Conservation (phyloP, 2,329 filamentous ascomycete species). For the Pyrenophora seminiperda region DNA sequence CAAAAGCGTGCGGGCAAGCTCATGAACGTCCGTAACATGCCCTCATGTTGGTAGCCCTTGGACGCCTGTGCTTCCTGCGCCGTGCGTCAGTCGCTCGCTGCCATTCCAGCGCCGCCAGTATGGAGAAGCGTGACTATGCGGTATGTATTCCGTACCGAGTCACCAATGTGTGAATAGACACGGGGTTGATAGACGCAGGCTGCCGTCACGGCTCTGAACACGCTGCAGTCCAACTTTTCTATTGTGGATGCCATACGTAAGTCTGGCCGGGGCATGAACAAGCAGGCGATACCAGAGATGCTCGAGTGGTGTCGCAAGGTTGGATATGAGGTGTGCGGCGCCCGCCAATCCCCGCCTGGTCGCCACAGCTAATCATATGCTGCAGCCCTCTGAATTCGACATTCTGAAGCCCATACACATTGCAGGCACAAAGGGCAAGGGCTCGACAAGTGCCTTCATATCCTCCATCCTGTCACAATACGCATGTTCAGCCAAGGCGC, state of each 20-base stretch:
- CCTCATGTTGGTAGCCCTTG: slow-evolving; percentile 39
- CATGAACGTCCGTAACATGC: slow-evolving; percentile 27
- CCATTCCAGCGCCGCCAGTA: slow-evolving; percentile 24
- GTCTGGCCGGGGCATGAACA: slow-evolving; percentile 74
- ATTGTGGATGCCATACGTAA: slow-evolving; percentile 78
- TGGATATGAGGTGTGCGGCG: slow-evolving; percentile 70
- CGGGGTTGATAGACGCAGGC: slow-evolving; percentile 53
- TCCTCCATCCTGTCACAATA: slow-evolving; percentile 77
- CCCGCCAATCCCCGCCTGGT: slow-evolving; percentile 8
- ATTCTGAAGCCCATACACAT: slow-evolving; percentile 74
- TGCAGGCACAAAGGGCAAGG: slow-evolving; percentile 93
- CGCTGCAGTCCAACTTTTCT: slow-evolving; percentile 78
- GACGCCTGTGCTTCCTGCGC: slow-evolving; percentile 24
- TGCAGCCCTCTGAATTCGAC: slow-evolving; percentile 65
- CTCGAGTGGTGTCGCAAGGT: slow-evolving; percentile 75
- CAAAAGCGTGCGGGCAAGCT: slow-evolving; percentile 18
- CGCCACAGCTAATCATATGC: slow-evolving; percentile 12
- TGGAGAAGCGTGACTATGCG: slow-evolving; percentile 45
- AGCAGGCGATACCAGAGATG: slow-evolving; percentile 80
- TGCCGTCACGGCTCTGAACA: slow-evolving; percentile 75
- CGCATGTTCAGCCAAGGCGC: slow-evolving; percentile 45
- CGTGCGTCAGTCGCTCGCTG: slow-evolving; percentile 17
- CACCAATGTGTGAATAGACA: background rate
- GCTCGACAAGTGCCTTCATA: slow-evolving; percentile 82
- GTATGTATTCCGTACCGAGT: slow-evolving; percentile 32